Percentiles rank a stretch among this genome's conserved stretches.
Conservation (phyloP, 179 eudicot species). For the Patellifolia procumbens region DNA sequence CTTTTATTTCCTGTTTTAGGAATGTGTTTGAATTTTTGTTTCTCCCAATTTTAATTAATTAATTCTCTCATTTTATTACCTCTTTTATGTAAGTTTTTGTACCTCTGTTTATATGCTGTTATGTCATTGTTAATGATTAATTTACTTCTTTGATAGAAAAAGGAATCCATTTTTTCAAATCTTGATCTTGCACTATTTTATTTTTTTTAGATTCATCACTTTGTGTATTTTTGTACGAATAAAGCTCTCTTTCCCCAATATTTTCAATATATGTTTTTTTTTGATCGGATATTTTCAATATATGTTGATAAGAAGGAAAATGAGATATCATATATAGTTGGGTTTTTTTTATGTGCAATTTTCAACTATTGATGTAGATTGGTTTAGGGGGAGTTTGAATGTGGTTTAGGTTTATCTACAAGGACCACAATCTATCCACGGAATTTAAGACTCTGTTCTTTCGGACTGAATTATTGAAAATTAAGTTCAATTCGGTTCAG, state of each 20-base stretch:
- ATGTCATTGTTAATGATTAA: not conserved
- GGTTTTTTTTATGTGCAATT: not conserved
- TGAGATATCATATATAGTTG: not conserved
- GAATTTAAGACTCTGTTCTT: too few species aligned
- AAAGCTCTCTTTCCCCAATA: not conserved
- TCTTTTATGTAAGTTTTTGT: not conserved
- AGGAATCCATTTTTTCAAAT: not conserved
- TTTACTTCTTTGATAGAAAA: not conserved
- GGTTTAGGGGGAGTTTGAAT: too few species aligned
- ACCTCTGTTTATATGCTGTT: not conserved
- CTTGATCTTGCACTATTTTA: not conserved
- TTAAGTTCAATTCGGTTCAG: too few species aligned
- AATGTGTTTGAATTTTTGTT: slow-evolving; percentile 11
- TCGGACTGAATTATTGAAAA: too few species aligned
- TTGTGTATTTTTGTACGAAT: not conserved
- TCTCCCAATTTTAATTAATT: not conserved
- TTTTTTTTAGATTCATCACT: not conserved
- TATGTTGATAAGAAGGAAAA: not conserved
- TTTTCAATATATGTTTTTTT: not conserved
- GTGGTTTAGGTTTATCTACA: too few species aligned
- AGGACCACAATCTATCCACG: too few species aligned
- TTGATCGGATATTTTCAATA: not conserved
- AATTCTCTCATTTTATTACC: not conserved
- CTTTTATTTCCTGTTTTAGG: not conserved
- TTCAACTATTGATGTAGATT: slow-evolving; percentile 1